Evolutionary conservation across 1,284 basidiomycete species (phyloP).

Genomic region (Mycena citricolor): DNA sequence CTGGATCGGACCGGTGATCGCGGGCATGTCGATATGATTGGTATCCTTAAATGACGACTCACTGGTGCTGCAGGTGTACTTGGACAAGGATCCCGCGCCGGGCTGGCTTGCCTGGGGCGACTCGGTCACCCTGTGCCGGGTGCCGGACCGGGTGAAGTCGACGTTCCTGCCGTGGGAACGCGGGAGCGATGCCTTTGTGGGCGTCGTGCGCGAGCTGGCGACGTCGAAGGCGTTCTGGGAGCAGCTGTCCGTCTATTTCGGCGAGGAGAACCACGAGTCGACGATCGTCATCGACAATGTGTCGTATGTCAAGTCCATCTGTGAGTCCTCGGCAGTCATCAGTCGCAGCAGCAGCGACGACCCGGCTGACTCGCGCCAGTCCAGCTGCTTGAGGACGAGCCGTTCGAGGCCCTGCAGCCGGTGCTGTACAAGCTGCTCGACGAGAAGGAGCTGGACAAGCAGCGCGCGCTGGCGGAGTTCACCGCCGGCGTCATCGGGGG

Average conservation of each 20-base stretch:
- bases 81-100: constrained; percentile 48
- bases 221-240: constrained; percentile 57
- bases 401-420: constrained; percentile 54
- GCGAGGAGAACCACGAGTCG: constrained; percentile 66
- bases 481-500: constrained; percentile 78
- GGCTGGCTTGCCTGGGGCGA: constrained; percentile 65
- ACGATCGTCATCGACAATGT: constrained; percentile 64
- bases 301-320: constrained; percentile 72
- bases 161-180: constrained; percentile 59
- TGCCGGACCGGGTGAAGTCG: constrained; percentile 43
- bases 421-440: constrained; percentile 53
- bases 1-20: constrained; percentile 31
- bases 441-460: constrained; percentile 76
- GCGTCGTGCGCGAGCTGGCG: constrained; percentile 46
- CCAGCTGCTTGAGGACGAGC: constrained; percentile 67
- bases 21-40: constrained; percentile 47
- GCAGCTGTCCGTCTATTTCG: constrained; percentile 56
- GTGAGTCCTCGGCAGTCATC: constrained; percentile 38
- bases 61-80: constrained; percentile 39
- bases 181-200: constrained; percentile 45
- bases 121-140: constrained; percentile 43
- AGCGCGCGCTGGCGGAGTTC: constrained; percentile 86
- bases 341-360: not conserved
- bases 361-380: constrained; percentile 39
- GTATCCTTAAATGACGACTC: too few relatives aligned